A percentile compares a stretch with the other conserved stretches of the same genome.
phyloP scores from a whole-genome alignment of 2,329 filamentous ascomycete species.

The Rosellinia necatrix region DNA sequence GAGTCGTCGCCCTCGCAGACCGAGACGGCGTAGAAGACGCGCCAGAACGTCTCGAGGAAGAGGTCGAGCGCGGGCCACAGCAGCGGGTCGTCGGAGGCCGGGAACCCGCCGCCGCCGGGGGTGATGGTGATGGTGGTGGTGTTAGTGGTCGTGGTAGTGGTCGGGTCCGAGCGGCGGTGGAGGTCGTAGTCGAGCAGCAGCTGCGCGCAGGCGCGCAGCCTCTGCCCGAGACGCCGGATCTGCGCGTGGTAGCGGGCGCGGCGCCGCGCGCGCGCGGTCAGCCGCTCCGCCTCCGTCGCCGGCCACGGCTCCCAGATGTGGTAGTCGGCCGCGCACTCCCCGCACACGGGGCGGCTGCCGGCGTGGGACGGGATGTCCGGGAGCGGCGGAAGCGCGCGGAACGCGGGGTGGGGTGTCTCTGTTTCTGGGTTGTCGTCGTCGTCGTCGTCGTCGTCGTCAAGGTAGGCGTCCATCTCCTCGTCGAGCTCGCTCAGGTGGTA shows the following conservation, averaged over 20 bases:
- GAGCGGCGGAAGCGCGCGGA: neutral
- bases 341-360: neutral
- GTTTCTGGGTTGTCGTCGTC: conserved; percentile 6
- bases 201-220: conserved; percentile 11
- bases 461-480: conserved; percentile 2
- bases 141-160: too few species aligned
- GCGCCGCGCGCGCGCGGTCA: neutral
- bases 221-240: neutral
- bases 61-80: conserved; percentile 7
- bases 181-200: conserved; percentile 12
- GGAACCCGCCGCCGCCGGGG: too few species aligned
- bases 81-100: conserved; percentile 2
- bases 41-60: conserved; percentile 20
- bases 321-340: conserved; percentile 1
- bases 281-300: conserved; percentile 6
- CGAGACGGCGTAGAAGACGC: conserved; percentile 11
- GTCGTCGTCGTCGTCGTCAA: conserved; percentile 17
- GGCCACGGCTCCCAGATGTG: conserved; percentile 20
- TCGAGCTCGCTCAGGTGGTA: conserved; percentile 18
- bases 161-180: neutral
- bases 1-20: neutral
- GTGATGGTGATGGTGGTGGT: too few species aligned
- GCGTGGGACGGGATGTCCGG: neutral
- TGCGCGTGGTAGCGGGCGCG: conserved; percentile 8
- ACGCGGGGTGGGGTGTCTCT: conserved; percentile 6